These are phyloP conservation scores for Puccinia horiana DNA, from an alignment of 1,284 basidiomycete genomes.

Conservation along the genomic window DNA sequence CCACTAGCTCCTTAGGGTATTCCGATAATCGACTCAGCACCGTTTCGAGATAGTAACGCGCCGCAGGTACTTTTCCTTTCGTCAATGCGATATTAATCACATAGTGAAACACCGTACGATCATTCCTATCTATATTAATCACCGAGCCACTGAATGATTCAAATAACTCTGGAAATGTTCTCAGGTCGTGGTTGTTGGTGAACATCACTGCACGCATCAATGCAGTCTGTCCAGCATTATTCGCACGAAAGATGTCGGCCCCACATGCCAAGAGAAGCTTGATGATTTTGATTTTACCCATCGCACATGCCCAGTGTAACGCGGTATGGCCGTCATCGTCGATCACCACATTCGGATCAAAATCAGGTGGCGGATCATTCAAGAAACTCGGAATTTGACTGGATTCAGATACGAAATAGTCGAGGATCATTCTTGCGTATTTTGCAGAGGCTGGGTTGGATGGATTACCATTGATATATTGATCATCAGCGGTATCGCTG, in stretches of 20 bases:
- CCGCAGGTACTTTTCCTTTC: slow-evolving; percentile 95
- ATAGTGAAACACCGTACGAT: slow-evolving; percentile 98
- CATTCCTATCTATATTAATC: slow-evolving; percentile 96
- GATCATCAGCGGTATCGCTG: slow-evolving; percentile 56
- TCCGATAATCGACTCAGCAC: slow-evolving; percentile 85
- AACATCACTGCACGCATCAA: slow-evolving; percentile 99
- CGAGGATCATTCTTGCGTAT: slow-evolving; percentile 93
- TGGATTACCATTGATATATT: slow-evolving; percentile 57
- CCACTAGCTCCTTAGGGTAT: slow-evolving; percentile 92
- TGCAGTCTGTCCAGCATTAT: slow-evolving; percentile 93
- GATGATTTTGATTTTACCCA: slow-evolving; percentile 95
- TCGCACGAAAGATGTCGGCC: slow-evolving; percentile 95
- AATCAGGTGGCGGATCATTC: slow-evolving; percentile 83
- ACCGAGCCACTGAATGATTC: slow-evolving; percentile 95
- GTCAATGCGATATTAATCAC: slow-evolving; percentile 98
- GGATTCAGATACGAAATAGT: slow-evolving; percentile 98
- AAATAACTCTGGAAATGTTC: slow-evolving; percentile 97
- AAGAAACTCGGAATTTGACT: slow-evolving; percentile 87
- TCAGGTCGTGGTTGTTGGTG: slow-evolving; percentile 98
- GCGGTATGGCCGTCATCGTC: slow-evolving; percentile 98
- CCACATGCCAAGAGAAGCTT: slow-evolving; percentile 91
- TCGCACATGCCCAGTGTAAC: slow-evolving; percentile 97
- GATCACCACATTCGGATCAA: slow-evolving; percentile 93
- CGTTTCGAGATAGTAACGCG: slow-evolving; percentile 98
- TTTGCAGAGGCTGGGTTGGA: slow-evolving; percentile 60